Evolutionary conservation across 345 rosid genomes (phyloP), one percentile per base, ranked within the genome.

Genomic region (Turritis glabra): DNA sequence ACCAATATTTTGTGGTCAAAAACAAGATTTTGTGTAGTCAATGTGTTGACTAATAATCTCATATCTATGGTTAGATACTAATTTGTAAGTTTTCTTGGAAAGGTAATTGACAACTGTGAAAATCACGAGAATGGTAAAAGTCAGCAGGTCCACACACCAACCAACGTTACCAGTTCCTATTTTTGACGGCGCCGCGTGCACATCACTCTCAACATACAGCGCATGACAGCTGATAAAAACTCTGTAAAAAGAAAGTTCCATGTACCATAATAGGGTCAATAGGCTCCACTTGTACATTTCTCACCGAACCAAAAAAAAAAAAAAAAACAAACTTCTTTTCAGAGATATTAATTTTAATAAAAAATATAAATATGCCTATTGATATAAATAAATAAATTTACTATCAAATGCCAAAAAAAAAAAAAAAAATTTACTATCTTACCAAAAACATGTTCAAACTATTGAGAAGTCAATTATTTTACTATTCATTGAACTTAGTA

Each of bases 91-190:
- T 56, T 56, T 30, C 13, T 54, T 29, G 15, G 17, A 17, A 56
- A 55, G 23, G 61, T 29, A 29, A 53, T 9, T 56, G 40, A 55
- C 22, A 29, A 55, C 60, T 56, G 12, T 17, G 22, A 56, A 26
- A 53, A 17, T 55, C 41, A 54, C 29, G 27, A 67, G 51, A 38
- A 52, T 37, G 12, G 9, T 11, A 27, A 41, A 32, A 69, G 54
- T 55, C 63, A 23, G n/a, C 50, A 52, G 47, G 29, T 66, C 23
- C 46, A 32, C 32, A 32, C 32, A 44, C 26, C 68, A 60, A 38
- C 32, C 21, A 65, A 65, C 44, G 57, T 30, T 19, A 7, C 19
- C 32, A 33, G 21, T 66, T 66, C 27, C 7, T 27, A 13, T 2
- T 13, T 19, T 32, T 30, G 19, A 48, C 44, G 9, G 57, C 29